Percentiles rank a stretch among this genome's conserved stretches.
Conservation (phyloP, 2,329 filamentous ascomycete genomes). For the Apiospora rasikravindrae region DNA sequence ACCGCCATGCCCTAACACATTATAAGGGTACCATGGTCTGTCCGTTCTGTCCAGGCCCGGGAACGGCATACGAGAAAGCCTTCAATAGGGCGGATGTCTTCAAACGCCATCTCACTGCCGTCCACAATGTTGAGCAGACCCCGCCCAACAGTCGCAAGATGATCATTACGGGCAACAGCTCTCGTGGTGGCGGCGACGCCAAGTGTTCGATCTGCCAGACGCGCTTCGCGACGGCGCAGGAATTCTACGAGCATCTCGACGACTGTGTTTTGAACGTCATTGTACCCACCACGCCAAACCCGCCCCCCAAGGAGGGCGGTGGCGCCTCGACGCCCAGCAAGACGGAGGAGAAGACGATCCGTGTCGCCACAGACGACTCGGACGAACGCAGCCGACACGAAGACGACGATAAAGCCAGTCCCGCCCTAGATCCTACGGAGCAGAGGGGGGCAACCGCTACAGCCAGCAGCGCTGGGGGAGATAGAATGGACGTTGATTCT, state of each 20-base stretch:
- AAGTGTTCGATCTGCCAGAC: constrained; percentile 90
- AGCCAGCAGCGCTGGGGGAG: constrained; percentile 26
- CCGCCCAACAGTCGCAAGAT: constrained; percentile 89
- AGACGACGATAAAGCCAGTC: constrained; percentile 11
- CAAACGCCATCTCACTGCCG: constrained; percentile 89
- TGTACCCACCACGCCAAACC: constrained; percentile 50
- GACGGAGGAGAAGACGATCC: constrained; percentile 26
- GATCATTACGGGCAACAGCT: constrained; percentile 38
- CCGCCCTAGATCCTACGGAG: constrained; percentile 27
- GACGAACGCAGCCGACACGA: constrained; percentile 6
- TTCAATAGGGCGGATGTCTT: constrained; percentile 97
- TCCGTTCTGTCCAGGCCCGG: constrained; percentile 89
- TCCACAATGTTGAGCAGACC: constrained; percentile 91
- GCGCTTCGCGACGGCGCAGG: constrained; percentile 82
- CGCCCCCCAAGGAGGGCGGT: constrained; percentile 33
- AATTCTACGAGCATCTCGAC: constrained; percentile 96
- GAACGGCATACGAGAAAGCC: constrained; percentile 88
- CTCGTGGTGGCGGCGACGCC: constrained; percentile 63
- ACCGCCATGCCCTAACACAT: constrained; percentile 89
- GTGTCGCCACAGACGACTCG: neutral
- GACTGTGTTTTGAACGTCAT: constrained; percentile 66
- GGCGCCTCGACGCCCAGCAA: constrained; percentile 26
- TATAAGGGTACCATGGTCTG: constrained; percentile 99
- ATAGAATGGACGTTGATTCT: constrained; percentile 40
- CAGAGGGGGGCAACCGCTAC: constrained; percentile 13